Conservation (phyloP, 2,329 filamentous ascomycete species). For the Huntiella savannae region DNA sequence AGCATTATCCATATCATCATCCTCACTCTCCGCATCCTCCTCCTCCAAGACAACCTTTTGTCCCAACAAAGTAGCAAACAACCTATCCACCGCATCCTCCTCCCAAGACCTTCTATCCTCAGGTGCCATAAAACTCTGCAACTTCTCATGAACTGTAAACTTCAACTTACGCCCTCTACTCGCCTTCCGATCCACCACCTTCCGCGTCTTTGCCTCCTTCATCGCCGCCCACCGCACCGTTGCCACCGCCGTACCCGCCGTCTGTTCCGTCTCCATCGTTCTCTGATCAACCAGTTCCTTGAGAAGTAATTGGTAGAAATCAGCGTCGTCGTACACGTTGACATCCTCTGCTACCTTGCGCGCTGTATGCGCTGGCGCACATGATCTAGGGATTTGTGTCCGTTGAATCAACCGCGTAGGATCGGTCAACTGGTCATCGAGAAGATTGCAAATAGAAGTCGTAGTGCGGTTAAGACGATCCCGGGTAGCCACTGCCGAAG, state of each 20-base stretch:
- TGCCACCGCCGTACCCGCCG: constrained; percentile 33
- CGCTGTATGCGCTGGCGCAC: constrained; percentile 49
- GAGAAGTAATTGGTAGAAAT: constrained; percentile 84
- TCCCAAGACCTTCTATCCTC: constrained; percentile 71
- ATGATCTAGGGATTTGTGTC: constrained; percentile 54
- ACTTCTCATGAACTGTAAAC: constrained; percentile 88
- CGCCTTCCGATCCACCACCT: constrained; percentile 77
- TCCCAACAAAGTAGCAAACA: constrained; percentile 59
- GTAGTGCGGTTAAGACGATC: constrained; percentile 18
- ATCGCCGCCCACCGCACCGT: constrained; percentile 49
- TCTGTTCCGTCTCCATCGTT: constrained; percentile 44
- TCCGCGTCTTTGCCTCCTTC: constrained; percentile 57
- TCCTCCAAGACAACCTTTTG: constrained; percentile 46
- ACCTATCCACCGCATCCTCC: constrained; percentile 53
- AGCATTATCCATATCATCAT: constrained; percentile 29
- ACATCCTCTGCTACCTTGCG: constrained; percentile 36
- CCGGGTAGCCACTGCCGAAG: constrained; percentile 17
- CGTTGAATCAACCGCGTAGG: constrained; percentile 49
- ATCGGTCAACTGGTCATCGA: constrained; percentile 49
- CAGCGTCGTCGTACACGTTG: constrained; percentile 73
- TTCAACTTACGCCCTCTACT: constrained; percentile 89
- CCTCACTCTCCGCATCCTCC: constrained; percentile 30
- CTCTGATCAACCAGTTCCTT: constrained; percentile 88
- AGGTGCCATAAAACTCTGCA: constrained; percentile 95
- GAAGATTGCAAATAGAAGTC: constrained; percentile 43